A percentile compares a stretch with the other conserved stretches of the same genome.
phyloP scores from a whole-genome alignment of 345 rosid genomes.

The Populus davidiana region DNA sequence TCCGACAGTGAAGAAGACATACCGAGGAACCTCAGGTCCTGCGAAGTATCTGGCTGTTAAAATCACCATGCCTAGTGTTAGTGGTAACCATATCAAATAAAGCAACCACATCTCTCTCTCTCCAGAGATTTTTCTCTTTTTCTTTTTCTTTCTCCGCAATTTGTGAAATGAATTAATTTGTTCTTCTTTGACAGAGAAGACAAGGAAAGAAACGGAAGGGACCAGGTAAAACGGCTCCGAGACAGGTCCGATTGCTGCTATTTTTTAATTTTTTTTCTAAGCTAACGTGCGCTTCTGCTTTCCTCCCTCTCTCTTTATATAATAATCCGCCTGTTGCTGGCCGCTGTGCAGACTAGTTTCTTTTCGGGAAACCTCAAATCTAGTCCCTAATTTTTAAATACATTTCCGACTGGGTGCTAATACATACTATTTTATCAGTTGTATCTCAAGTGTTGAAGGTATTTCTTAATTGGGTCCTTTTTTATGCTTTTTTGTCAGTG shows the following conservation, averaged over 20 bases:
- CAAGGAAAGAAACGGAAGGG: not conserved
- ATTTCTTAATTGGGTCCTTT: not conserved
- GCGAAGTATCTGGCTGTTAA: slow-evolving; percentile 82
- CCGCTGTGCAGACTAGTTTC: not conserved
- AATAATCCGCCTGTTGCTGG: not conserved
- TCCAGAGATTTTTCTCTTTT: not conserved
- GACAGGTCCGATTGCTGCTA: slow-evolving; percentile 5
- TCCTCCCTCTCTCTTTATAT: not conserved
- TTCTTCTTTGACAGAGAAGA: not conserved
- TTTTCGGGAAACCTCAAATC: not conserved
- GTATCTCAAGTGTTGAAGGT: not conserved
- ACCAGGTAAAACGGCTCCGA: slow-evolving; percentile 15
- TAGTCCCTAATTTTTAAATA: too few relatives aligned
- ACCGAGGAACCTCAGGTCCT: slow-evolving; percentile 91
- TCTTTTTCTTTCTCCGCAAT: not conserved
- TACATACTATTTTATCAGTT: not conserved
- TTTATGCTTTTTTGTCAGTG: not conserved
- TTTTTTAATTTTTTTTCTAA: not conserved
- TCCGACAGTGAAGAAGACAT: slow-evolving; percentile 86
- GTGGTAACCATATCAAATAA: slow-evolving; percentile 93
- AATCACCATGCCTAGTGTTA: slow-evolving; percentile 89
- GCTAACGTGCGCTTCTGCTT: not conserved
- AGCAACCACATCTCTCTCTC: slow-evolving; percentile 75
- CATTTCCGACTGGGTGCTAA: too few relatives aligned
- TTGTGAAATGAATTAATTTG: too few relatives aligned